These are phyloP conservation scores for Nakazawaea sp. DNA, from an alignment of 805 yeast genomes.

Conservation along the genomic window DNA sequence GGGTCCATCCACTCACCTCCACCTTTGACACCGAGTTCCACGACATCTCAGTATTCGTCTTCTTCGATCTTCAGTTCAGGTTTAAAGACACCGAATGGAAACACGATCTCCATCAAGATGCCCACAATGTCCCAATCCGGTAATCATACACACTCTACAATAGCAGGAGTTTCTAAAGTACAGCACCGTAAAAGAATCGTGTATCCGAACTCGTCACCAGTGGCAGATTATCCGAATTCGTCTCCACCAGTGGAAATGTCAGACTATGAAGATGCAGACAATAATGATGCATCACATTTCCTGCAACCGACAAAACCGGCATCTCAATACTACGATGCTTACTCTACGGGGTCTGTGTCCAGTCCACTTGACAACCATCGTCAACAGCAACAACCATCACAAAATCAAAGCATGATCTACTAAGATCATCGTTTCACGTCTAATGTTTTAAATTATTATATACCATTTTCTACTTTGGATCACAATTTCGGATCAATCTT, in stretches of 20 bases:
- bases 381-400: not conserved
- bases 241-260: slow-evolving; percentile 1
- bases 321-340: slow-evolving; percentile 6
- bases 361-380: slow-evolving; percentile 7
- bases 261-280: slow-evolving; percentile 11
- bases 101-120: not conserved
- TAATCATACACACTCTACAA: slow-evolving; percentile 3
- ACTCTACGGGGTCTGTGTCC: slow-evolving; percentile 5
- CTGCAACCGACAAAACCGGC: slow-evolving; percentile 6
- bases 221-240: slow-evolving; percentile 4
- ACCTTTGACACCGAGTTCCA: slow-evolving; percentile 14
- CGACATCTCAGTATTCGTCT: slow-evolving; percentile 10
- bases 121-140: not conserved
- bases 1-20: slow-evolving; percentile 8
- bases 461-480: too few relatives aligned
- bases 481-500: too few relatives aligned
- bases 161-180: too few relatives aligned
- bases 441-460: too few relatives aligned
- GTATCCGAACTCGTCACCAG: slow-evolving; percentile 12
- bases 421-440: too few relatives aligned
- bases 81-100: slow-evolving; percentile 8
- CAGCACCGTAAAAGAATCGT: not conserved
- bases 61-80: slow-evolving; percentile 8
- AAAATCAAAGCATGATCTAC: slow-evolving; percentile 7
- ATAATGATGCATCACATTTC: slow-evolving; percentile 8